Base-by-base conservation (phyloP, 768 basidiomycete genomes). In the Kwoniella sp. region DNA sequence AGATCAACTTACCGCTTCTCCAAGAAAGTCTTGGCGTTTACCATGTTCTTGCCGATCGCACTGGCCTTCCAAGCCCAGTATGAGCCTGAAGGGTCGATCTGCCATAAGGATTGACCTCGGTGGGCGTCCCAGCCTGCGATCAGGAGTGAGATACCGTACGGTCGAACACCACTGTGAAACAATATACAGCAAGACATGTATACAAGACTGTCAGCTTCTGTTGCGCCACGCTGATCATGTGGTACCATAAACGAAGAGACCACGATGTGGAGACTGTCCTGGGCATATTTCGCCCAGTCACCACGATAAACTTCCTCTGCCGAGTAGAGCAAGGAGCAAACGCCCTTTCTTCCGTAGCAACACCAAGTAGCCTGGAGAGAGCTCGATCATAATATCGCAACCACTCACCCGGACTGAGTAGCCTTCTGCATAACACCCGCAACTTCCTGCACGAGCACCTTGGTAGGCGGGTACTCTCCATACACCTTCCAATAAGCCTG, bases 31-130 rank as follows among this genome's bases (percentile, higher is more conserved):
- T 99, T 99, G 36, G 94, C 96, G 74, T 99, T 99, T 50, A 93
- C 88, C 92, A 98, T 97, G 82, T 98, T 98, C 83, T 99, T 99
- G 44, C 96, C 96, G 72, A 98, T 99, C 12, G 96, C 96, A 78
- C 92, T 95, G 8, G 96, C 96, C 80, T 99, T 99, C 96, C 96
- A 99, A 29, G 96, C 95, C 96, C 96, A 99, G 83, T 91, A 99
- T 30, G 92, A 92, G 58, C 96, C 96, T 37, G 93, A 96, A 44
- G 96, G 96, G 82, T 99, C 96, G 47, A 99, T 94, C 81, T 99
- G 96, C 82, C 96, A 98, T 69, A 99, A 84, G n/a, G 88, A 89
- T 68, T 93, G 92, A 24, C 96, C 96, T n/a, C 92, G 88, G 78
- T 89, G 88, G 72, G 84, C 84, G 79, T 99, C 96, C 89, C 90